Evolutionary conservation across 2,329 filamentous ascomycete species (phyloP).

Genomic region (Alternaria atra): DNA sequence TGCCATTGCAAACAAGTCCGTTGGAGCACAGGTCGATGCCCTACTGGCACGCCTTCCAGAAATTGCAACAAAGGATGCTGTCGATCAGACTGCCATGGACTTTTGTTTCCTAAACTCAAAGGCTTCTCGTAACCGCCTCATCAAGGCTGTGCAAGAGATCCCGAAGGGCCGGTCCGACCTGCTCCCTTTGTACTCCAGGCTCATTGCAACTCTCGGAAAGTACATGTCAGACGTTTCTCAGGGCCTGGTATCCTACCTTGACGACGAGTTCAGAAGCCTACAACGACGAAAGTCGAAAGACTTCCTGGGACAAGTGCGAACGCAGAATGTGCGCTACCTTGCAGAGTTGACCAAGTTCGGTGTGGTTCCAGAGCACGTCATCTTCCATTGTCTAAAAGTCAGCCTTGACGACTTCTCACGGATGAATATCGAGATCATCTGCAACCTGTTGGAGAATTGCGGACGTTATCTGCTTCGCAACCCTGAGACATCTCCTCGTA

Average conservation of each 20-base stretch:
- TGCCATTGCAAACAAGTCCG: slow-evolving; percentile 96
- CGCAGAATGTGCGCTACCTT: slow-evolving; percentile 96
- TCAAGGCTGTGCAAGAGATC: slow-evolving; percentile 93
- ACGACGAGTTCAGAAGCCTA: slow-evolving; percentile 95
- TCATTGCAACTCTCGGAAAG: slow-evolving; percentile 90
- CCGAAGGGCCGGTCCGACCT: slow-evolving; percentile 94
- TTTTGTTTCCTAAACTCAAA: slow-evolving; percentile 99
- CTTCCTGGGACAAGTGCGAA: slow-evolving; percentile 90
- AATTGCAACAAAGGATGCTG: slow-evolving; percentile 86
- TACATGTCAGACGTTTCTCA: slow-evolving; percentile 96
- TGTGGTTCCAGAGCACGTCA: slow-evolving; percentile 96
- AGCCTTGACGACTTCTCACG: slow-evolving; percentile 96
- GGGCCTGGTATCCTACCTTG: slow-evolving; percentile 87
- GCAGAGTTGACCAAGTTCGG: slow-evolving; percentile 98
- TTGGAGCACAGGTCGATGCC: slow-evolving; percentile 94
- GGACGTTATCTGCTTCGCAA: slow-evolving; percentile 93
- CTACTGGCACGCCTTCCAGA: slow-evolving; percentile 89
- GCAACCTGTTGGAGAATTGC: slow-evolving; percentile 94
- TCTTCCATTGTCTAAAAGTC: slow-evolving; percentile 98
- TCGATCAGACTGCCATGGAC: slow-evolving; percentile 92
- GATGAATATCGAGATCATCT: slow-evolving; percentile 99
- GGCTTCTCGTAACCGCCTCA: slow-evolving; percentile 89
- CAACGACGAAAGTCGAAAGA: slow-evolving; percentile 98
- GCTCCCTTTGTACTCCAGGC: slow-evolving; percentile 87
- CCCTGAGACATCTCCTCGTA: slow-evolving; percentile 89